These are phyloP conservation scores for Syzygium syzygioides DNA, from an alignment of 441 rosid genomes.

Conservation along the genomic window DNA sequence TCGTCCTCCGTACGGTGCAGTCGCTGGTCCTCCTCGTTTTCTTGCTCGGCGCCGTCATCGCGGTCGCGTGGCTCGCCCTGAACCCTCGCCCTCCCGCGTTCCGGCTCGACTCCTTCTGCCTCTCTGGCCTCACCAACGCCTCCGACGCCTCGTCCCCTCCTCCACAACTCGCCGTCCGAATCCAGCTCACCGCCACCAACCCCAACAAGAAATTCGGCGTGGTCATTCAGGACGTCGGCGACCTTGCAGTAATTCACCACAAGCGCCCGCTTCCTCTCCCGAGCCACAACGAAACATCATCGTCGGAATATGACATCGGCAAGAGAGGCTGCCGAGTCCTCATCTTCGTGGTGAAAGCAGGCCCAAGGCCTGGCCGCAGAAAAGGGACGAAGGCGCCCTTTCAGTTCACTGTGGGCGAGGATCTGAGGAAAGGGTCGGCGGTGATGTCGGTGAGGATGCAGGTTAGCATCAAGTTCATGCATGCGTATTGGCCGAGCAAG, in stretches of 20 bases:
- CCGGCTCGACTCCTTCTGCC: not conserved
- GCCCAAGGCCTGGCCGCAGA: not conserved
- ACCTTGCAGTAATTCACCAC: not conserved
- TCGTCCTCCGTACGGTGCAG: not conserved
- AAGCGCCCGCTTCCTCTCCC: not conserved
- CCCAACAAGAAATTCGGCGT: not conserved
- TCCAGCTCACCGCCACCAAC: not conserved
- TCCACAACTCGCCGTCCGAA: not conserved
- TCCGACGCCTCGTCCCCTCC: not conserved
- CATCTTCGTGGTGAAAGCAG: not conserved
- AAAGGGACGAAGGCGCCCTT: not conserved
- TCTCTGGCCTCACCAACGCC: not conserved
- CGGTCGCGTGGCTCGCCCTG: not conserved
- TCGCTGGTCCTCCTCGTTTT: not conserved
- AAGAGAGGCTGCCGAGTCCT: rapidly evolving
- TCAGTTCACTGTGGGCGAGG: not conserved
- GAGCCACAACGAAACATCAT: not conserved
- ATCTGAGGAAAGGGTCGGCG: not conserved
- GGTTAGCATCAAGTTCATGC: not conserved
- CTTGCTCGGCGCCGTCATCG: not conserved
- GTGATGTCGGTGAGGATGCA: not conserved
- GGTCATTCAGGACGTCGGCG: not conserved
- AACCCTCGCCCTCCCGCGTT: not conserved
- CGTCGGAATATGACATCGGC: not conserved
- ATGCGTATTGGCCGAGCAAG: not conserved